These are phyloP conservation scores for Candida easanensis DNA, from an alignment of 805 yeast genomes.

Conservation along the genomic window DNA sequence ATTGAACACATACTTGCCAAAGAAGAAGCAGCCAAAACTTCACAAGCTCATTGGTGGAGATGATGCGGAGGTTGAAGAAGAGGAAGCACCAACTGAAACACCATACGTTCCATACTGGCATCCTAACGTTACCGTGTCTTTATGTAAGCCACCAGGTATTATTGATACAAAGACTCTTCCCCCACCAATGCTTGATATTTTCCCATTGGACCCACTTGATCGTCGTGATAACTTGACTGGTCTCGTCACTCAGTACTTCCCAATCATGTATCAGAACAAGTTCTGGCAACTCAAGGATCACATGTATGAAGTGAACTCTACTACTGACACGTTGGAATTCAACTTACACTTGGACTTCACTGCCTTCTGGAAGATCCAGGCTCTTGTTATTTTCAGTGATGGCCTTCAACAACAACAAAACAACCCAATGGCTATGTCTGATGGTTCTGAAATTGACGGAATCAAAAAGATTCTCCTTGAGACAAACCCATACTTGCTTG, in stretches of 20 bases:
- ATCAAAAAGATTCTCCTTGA: slow-evolving; percentile 35
- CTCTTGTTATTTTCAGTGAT: slow-evolving; percentile 26
- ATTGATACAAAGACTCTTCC: slow-evolving; percentile 23
- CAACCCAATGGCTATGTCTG: slow-evolving; percentile 26
- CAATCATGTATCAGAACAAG: slow-evolving; percentile 35
- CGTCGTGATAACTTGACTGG: slow-evolving; percentile 31
- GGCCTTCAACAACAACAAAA: slow-evolving; percentile 31
- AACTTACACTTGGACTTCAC: slow-evolving; percentile 29
- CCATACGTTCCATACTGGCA: slow-evolving; percentile 33
- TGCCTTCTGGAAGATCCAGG: slow-evolving; percentile 32
- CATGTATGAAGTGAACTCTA: slow-evolving; percentile 31
- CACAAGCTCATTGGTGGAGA: slow-evolving; percentile 30
- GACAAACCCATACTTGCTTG: slow-evolving; percentile 35
- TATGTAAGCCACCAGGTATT: slow-evolving; percentile 25
- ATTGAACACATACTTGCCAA: slow-evolving; percentile 30
- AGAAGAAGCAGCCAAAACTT: slow-evolving; percentile 27
- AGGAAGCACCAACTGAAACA: slow-evolving; percentile 4
- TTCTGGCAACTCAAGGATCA: slow-evolving; percentile 39
- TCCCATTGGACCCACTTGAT: slow-evolving; percentile 28
- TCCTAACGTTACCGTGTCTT: slow-evolving; percentile 34
- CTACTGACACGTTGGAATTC: slow-evolving; percentile 24
- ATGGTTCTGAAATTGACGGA: slow-evolving; percentile 34
- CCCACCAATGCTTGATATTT: slow-evolving; percentile 22
- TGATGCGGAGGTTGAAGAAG: slow-evolving; percentile 18
- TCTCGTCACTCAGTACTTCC: slow-evolving; percentile 34